These are phyloP conservation scores for Hypoxylon sp. DNA, from an alignment of 2,329 filamentous ascomycete genomes.

Conservation along the genomic window DNA sequence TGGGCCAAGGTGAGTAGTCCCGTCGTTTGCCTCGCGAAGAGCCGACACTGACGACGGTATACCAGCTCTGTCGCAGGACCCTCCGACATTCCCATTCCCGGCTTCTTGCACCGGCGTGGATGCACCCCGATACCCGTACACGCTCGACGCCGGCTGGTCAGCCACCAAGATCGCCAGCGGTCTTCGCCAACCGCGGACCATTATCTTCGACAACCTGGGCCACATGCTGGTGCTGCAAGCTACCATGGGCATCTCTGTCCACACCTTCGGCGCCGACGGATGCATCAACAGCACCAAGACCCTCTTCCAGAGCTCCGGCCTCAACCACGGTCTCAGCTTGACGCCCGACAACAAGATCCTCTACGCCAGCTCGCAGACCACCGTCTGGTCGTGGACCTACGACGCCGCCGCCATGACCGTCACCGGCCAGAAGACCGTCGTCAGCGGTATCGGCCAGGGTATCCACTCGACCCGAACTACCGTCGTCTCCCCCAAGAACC, in stretches of 20 bases:
- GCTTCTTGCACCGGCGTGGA: slow-evolving; percentile 43
- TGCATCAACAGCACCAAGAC: slow-evolving; percentile 47
- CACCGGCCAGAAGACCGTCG: slow-evolving; percentile 56
- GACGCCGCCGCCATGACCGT: slow-evolving; percentile 59
- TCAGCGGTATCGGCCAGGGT: slow-evolving; percentile 63
- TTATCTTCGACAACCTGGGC: slow-evolving; percentile 46
- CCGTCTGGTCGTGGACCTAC: slow-evolving; percentile 68
- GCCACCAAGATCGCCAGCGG: slow-evolving; percentile 47
- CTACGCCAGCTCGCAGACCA: slow-evolving; percentile 60
- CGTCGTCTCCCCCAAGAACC: slow-evolving; percentile 61
- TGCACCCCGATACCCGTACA: slow-evolving; percentile 43
- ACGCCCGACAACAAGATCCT: slow-evolving; percentile 55
- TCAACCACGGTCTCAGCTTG: slow-evolving; percentile 59
- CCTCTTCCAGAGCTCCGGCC: slow-evolving; percentile 41
- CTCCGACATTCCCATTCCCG: slow-evolving; percentile 42
- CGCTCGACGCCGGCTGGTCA: slow-evolving; percentile 45
- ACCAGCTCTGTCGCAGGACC: slow-evolving; percentile 38
- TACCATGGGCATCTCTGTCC: slow-evolving; percentile 47
- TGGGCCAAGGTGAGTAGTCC: slow-evolving; percentile 33
- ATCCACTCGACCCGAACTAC: slow-evolving; percentile 70
- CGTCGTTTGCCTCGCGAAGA: neutral
- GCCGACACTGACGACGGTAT: slow-evolving; percentile 25
- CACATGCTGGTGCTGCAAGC: slow-evolving; percentile 48
- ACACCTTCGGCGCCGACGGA: slow-evolving; percentile 46
- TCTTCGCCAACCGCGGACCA: slow-evolving; percentile 47